These are phyloP conservation scores for Actinomortierella wolfii DNA, from an alignment of 371 early-diverging fungal species.

Conservation along the genomic window DNA sequence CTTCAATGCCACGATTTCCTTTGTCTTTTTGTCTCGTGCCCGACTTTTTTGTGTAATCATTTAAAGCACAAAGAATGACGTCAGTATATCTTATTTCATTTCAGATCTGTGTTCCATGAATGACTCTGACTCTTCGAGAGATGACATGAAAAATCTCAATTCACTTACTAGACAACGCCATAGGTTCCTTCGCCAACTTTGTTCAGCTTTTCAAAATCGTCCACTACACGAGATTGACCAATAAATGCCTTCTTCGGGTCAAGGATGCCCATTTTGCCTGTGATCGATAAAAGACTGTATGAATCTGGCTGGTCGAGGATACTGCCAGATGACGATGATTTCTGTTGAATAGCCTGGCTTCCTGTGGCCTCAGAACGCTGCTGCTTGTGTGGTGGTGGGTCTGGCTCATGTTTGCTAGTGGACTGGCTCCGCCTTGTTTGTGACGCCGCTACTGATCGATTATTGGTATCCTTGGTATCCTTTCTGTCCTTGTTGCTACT, in stretches of 20 bases:
- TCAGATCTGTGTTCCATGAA: not conserved
- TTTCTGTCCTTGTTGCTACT: no score
- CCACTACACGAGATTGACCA: slow-evolving; percentile 67
- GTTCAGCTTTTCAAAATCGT: slow-evolving; percentile 71
- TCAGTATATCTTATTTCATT: no score
- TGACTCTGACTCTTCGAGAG: no score
- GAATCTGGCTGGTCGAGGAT: slow-evolving; percentile 21
- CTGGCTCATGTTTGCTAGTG: no score
- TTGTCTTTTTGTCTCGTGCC: slow-evolving; percentile 66
- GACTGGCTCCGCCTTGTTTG: no score
- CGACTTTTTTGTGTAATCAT: slow-evolving; percentile 46
- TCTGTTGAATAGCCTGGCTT: no score
- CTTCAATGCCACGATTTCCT: slow-evolving; percentile 86
- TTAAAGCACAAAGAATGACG: no score
- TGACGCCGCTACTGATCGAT: no score
- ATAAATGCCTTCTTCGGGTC: slow-evolving; percentile 42
- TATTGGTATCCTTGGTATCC: no score
- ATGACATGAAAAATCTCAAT: not conserved
- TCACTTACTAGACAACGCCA: slow-evolving; percentile 84
- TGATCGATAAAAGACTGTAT: slow-evolving; percentile 31
- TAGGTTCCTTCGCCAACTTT: slow-evolving; percentile 83
- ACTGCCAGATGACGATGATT: slow-evolving; percentile 4
- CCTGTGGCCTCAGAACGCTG: no score
- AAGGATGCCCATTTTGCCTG: slow-evolving; percentile 32
- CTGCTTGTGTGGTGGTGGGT: no score